A percentile compares a stretch with the other conserved stretches of the same genome.
Conservation (phyloP, 305 asterid species). For the Andrographis paniculata region DNA sequence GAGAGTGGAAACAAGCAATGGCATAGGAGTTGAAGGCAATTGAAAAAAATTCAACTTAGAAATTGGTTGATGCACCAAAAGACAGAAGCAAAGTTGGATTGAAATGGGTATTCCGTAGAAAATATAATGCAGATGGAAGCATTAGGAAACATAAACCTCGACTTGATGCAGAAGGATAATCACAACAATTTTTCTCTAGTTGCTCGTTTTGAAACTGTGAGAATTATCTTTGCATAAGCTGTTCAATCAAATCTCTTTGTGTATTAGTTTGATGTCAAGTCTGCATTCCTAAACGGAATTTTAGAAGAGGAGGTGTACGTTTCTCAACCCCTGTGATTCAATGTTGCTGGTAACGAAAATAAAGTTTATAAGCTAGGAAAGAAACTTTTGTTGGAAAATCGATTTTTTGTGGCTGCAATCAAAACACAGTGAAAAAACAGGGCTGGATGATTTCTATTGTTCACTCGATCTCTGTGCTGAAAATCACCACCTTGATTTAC, state of each 20-base stretch:
- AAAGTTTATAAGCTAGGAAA: not conserved
- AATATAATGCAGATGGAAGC: not conserved
- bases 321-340: not conserved
- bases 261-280: not conserved
- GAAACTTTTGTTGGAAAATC: too few species aligned
- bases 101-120: conserved; percentile 1
- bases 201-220: not conserved
- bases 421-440: too few species aligned
- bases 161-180: not conserved
- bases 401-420: too few species aligned
- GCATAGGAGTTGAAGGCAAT: not conserved
- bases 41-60: not conserved
- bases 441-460: too few species aligned
- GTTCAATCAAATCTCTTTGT: not conserved
- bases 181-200: conserved; percentile 1
- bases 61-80: conserved; percentile 1
- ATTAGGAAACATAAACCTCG: conserved; percentile 1
- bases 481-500: too few species aligned
- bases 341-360: not conserved
- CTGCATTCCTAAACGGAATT: not conserved
- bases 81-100: not conserved
- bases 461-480: too few species aligned
- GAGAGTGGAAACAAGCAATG: not conserved
- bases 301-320: not conserved
- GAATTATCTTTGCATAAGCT: not conserved